Evolutionary conservation across 2,329 filamentous ascomycete species (phyloP), one percentile per base, ranked within the genome.

Genomic region (Scedosporium minutisporum): DNA sequence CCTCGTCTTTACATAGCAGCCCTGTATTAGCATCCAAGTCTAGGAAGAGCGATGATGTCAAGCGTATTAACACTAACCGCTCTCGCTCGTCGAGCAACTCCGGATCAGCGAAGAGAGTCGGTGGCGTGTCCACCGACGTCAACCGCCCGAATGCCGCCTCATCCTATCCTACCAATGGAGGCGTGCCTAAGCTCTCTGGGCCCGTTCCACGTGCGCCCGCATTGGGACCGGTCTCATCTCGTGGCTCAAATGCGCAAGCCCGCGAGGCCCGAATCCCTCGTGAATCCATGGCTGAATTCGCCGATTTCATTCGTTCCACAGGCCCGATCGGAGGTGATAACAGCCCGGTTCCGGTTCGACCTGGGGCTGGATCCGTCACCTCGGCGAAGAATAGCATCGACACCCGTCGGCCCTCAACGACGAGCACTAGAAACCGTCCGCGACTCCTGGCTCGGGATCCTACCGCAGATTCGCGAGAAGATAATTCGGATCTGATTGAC

Each of bases 401-500:
- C 53, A 71, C 72, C 44, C 74, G 75, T 58, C 76, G 75, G 18
- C 66, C 70, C 42, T 73, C 75, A 9, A 72, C 75, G 5, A 70
- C 73, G 18, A 75, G 74, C 62, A 70, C 73, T n/a, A 75, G 74
- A 62, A 80, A 72, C 65, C 78, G 82, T 63, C 78, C 77, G 57
- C 84, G 83, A 64, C 80, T 89, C 58, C 83, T 89, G 73, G 87
- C 93, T 63, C 88, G 91, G 58, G 87, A 91, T 65, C 85, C 90
- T 44, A 80, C 82, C 51, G 81, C 86, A 16, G 81, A 86, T 59
- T 78, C 77, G 63, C 81, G 80, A 60, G 85, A 85, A 60, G 87
- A 87, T 66, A 96, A 87, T 63, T 89, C 90, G 12, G 95, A 97
- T 65, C 78, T 99, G 63, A 96, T 97, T 67, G 93, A 97, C 71